Evolutionary conservation across 73 alveolate genomes (phyloP).

Genomic region (Paramecium primaurelia): DNA sequence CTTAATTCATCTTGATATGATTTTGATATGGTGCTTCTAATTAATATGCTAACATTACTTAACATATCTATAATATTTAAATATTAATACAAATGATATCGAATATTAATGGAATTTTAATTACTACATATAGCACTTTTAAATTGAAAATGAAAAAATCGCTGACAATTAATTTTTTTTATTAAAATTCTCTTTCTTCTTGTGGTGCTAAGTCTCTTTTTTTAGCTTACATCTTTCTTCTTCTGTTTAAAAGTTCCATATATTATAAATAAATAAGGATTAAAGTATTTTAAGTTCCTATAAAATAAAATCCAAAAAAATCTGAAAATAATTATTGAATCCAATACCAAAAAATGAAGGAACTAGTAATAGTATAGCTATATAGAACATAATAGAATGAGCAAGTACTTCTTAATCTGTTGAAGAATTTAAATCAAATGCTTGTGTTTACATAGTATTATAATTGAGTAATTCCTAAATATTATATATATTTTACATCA

Average conservation of each 20-base stretch:
- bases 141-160: not conserved
- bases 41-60: not conserved
- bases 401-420: not conserved
- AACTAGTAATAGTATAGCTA: not conserved
- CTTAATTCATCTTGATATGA: not conserved
- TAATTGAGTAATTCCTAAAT: not conserved
- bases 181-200: not conserved
- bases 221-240: not conserved
- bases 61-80: not conserved
- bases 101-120: not conserved
- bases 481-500: not conserved
- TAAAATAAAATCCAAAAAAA: conserved; percentile 8
- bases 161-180: not conserved
- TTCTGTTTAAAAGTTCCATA: not conserved
- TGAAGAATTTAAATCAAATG: not conserved
- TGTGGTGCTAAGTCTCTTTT: not conserved
- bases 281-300: not conserved
- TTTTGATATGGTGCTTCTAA: not conserved
- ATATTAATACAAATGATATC: not conserved
- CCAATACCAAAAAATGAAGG: not conserved
- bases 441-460: not conserved
- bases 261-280: not conserved
- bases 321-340: not conserved
- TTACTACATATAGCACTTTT: not conserved
- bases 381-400: not conserved